A percentile compares a stretch with the other conserved stretches of the same genome.
Conservation (phyloP, 192 early-diverging fungal genomes). For the Chytriomyces hyalinus region DNA sequence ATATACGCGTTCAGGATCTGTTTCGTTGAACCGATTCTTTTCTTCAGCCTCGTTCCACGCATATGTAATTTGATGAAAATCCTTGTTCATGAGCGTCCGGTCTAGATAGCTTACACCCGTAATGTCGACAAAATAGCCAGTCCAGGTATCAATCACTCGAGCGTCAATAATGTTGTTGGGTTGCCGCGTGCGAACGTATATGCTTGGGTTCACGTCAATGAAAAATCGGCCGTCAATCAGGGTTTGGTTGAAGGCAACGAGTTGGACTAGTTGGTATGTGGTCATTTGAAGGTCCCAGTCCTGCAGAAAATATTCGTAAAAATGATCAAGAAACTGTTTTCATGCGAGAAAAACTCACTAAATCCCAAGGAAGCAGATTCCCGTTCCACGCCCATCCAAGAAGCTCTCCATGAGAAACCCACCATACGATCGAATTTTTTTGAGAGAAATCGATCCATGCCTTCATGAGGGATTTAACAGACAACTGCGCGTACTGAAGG, state of each 20-base stretch:
- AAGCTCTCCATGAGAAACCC: conserved; percentile 49
- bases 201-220: conserved; percentile 42
- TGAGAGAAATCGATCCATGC: conserved; percentile 39
- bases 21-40: too few relatives aligned
- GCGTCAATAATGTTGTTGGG: conserved; percentile 46
- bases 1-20: neutral
- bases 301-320: conserved; percentile 7
- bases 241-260: conserved; percentile 22
- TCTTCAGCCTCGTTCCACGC: too few relatives aligned
- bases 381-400: conserved; percentile 53
- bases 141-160: conserved; percentile 44
- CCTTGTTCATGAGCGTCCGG: neutral
- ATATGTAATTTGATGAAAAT: neutral
- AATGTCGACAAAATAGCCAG: conserved; percentile 46
- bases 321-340: too few relatives aligned
- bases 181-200: conserved; percentile 7
- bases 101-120: conserved; percentile 34
- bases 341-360: too few relatives aligned
- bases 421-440: conserved; percentile 36
- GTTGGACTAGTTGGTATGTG: neutral
- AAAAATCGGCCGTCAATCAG: conserved; percentile 38
- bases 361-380: conserved; percentile 47
- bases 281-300: conserved; percentile 10
- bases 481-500: neutral
- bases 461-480: neutral